Evolutionary conservation across 306 rosid genomes (phyloP), one percentile per base, ranked within the genome.

Genomic region (Notholithocarpus densiflorus): DNA sequence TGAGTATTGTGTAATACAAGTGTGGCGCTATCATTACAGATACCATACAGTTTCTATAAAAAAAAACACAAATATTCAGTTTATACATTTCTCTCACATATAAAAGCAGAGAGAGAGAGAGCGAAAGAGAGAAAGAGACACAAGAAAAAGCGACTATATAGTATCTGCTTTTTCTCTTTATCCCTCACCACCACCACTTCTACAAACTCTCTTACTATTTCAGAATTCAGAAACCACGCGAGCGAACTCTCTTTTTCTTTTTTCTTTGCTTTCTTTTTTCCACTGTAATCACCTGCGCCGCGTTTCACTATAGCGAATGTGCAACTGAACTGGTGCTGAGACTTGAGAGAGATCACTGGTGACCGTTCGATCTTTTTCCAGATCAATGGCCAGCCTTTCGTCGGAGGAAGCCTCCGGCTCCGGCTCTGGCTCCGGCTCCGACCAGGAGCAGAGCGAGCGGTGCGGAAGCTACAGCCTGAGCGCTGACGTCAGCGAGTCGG

Each of bases 401-500:
- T 84, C 88, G 20, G 98, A 92, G 34, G 98, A 92, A 8, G 85
- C 45, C 72, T 86, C 40, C 53, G 72, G 71, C 32, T 29, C 32
- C 43, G 86, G 73, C 72, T 86, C 40, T 4, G 72, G 71, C 31
- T 29, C 32, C 56, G 87, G 73, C 32, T 88, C 97, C 51, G 97
- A 92, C 77, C 93, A 87, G 77, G 71, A 66, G 53, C 91, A 86
- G 76, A 92, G 97, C 66, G 92, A 93, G 29, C 88, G 97, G 18
- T 91, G 97, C 37, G 98, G 97, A 0, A 94, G 97, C 74, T 94
- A 94, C 82, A 94, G 97, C 68, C 73, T 89, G 52, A 94, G 98
- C 68, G 98, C 98, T 26, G 98, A 94, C 69, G 87, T 94, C 56
- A 94, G 98, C 68, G 98, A 94, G 88, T 94, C 98, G 0, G 98